Evolutionary conservation across 208 protist genomes (phyloP), one percentile per base, ranked within the genome.

Genomic region (Leishmania aethiopica): DNA sequence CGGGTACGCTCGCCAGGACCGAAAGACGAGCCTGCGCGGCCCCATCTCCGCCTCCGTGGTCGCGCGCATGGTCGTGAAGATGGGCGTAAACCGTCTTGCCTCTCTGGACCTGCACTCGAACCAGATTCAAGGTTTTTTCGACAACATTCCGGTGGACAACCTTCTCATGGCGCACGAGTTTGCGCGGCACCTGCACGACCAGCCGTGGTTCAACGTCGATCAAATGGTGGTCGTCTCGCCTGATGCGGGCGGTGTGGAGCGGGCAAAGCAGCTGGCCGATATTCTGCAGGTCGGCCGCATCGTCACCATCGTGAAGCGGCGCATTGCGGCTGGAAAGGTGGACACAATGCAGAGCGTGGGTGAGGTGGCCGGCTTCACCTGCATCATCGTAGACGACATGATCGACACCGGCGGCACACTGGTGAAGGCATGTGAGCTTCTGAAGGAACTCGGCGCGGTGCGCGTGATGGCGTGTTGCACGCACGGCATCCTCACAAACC

Each of bases 71-170:
- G 91, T 99, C 55, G 93, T 97, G 77, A 81, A 89, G 74, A 96
- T 95, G 77, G 98, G 97, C 22, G 92, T 93, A 2, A 91, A 98
- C 86, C 92, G 97, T 69, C 90, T 99, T 66, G 93, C 98, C 3
- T 94, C 94, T n/a, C 79, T 99, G 17, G 98, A 99, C 85, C 88
- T 99, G 10, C 98, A 99, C 84, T 96, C 91, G 45, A 93, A 94
- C 49, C 96, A 99, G 80, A 99, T 99, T 77, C 97, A 99, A 88
- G 98, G 98, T n/a, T 99, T 99, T 79, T 99, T 99, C 71, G 95
- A 93, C 71, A 97, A 96, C 79, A 91, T 95, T 11, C 96, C 98
- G 28, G 89, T 98, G 0, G 97, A 99, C 89, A 98, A 99, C 80
- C 82, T 99, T 66, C 85, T 90, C 75, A 95, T 96, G 92, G 83